These are phyloP conservation scores for Aureobasidium namibiae DNA, from an alignment of 2,329 filamentous ascomycete genomes.

Conservation along the genomic window DNA sequence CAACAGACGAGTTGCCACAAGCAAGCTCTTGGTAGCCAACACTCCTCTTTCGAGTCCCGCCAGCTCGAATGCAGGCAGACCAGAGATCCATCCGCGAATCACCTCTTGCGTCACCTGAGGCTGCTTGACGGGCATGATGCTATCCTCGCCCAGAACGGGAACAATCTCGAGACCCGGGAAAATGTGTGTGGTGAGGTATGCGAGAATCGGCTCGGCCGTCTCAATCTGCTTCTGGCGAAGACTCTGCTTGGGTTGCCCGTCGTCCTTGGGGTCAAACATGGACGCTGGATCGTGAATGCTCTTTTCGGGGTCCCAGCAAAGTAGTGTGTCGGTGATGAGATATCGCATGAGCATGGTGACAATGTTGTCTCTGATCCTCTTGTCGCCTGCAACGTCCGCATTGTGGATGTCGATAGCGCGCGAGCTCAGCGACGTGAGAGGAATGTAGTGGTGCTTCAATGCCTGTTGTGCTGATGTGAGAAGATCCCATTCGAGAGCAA, in stretches of 20 bases:
- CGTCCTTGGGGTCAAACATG: conserved; percentile 26
- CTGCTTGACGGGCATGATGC: conserved; percentile 69
- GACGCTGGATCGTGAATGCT: conserved; percentile 34
- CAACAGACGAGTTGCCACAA: conserved; percentile 68
- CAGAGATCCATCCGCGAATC: conserved; percentile 67
- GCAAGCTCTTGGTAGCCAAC: conserved; percentile 77
- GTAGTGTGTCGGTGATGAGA: conserved; percentile 80
- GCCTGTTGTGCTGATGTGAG: conserved; percentile 76
- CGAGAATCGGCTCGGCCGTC: conserved; percentile 61
- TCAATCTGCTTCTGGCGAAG: conserved; percentile 66
- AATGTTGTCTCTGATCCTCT: conserved; percentile 54
- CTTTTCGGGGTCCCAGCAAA: conserved; percentile 73
- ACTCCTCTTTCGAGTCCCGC: conserved; percentile 78
- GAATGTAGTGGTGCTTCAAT: conserved; percentile 77
- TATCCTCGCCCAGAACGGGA: conserved; percentile 71
- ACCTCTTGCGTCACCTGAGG: conserved; percentile 65
- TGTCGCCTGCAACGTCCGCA: conserved; percentile 51
- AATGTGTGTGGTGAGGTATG: conserved; percentile 60
- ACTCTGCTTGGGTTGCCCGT: conserved; percentile 39
- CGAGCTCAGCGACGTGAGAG: conserved; percentile 75
- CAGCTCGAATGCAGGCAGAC: conserved; percentile 69
- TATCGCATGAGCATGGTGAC: conserved; percentile 69
- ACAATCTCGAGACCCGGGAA: conserved; percentile 77
- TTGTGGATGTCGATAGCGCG: conserved; percentile 72
- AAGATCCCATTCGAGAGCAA: conserved; percentile 90